A percentile compares a stretch with the other conserved stretches of the same genome.
phyloP scores from a whole-genome alignment of 345 rosid species.

The Carallia pectinifolia region DNA sequence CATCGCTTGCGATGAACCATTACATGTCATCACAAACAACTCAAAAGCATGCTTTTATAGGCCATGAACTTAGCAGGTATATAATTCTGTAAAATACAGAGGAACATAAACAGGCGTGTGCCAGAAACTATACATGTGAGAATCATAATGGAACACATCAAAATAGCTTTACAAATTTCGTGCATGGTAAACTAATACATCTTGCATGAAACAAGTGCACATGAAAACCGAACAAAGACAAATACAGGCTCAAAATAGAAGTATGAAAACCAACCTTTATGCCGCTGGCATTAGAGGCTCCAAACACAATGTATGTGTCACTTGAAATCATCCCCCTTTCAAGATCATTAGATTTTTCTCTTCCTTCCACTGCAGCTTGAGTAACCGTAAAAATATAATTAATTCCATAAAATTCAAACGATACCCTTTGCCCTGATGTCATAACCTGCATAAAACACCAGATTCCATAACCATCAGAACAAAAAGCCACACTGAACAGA shows the following conservation, averaged over 20 bases:
- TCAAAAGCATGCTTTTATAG: not conserved
- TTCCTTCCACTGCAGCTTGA: constrained; percentile 75
- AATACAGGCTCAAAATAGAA: constrained; percentile 1
- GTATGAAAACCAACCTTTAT: constrained; percentile 62
- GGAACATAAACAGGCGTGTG: not conserved
- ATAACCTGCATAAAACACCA: constrained; percentile 54
- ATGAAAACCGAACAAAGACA: not conserved
- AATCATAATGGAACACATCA: not conserved
- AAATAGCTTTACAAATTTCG: not conserved
- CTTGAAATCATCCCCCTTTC: constrained; percentile 84
- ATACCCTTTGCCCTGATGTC: constrained; percentile 83
- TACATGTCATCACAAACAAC: not conserved
- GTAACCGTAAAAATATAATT: constrained; percentile 82
- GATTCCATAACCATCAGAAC: not conserved
- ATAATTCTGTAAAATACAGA: not conserved
- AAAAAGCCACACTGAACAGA: not conserved
- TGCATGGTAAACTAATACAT: not conserved
- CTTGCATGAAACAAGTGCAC: not conserved
- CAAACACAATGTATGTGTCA: constrained; percentile 84
- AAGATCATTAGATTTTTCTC: constrained; percentile 46
- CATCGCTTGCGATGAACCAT: not conserved
- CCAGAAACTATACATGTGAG: not conserved
- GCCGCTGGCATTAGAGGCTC: constrained; percentile 82
- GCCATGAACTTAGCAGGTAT: not conserved
- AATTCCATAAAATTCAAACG: constrained; percentile 89